Evolutionary conservation across 768 basidiomycete genomes (phyloP).

Genomic region (Pisolithus microcarpus): DNA sequence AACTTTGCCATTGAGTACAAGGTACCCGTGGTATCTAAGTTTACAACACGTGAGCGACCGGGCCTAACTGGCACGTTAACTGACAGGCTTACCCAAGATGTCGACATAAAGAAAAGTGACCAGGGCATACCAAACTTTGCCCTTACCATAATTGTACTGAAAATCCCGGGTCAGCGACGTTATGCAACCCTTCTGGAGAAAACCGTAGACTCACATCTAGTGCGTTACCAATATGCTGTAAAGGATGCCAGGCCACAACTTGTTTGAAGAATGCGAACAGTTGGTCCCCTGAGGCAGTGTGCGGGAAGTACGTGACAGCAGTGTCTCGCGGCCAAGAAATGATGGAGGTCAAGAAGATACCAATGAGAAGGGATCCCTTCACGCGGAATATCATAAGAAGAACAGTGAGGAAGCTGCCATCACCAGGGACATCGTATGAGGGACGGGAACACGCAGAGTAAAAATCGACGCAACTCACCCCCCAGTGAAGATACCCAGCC

Average conservation of each 20-base stretch:
- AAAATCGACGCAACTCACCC: constrained; percentile 42
- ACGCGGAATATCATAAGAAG: constrained; percentile 80
- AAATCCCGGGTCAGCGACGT: neutral
- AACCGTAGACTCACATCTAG: constrained; percentile 44
- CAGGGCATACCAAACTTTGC: constrained; percentile 80
- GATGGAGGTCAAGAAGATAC: constrained; percentile 78
- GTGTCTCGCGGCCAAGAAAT: constrained; percentile 87
- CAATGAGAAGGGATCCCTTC: constrained; percentile 75
- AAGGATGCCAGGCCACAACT: constrained; percentile 66
- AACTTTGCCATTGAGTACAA: constrained; percentile 90
- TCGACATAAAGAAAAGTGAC: constrained; percentile 88
- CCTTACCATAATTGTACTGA: constrained; percentile 47
- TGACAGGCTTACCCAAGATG: constrained; percentile 51
- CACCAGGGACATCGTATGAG: neutral
- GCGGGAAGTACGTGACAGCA: constrained; percentile 73
- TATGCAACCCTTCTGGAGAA: neutral
- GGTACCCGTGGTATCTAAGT: constrained; percentile 50
- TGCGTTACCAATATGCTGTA: constrained; percentile 56
- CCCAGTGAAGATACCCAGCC: constrained; percentile 83
- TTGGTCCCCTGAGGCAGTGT: constrained; percentile 58
- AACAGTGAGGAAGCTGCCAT: constrained; percentile 58
- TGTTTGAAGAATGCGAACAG: constrained; percentile 82
- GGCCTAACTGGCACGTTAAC: neutral
- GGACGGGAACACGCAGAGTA: neutral
- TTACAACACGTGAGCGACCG: neutral